Evolutionary conservation across 1,139 yeast species (phyloP).

Genomic region (Hansenula anomala): DNA sequence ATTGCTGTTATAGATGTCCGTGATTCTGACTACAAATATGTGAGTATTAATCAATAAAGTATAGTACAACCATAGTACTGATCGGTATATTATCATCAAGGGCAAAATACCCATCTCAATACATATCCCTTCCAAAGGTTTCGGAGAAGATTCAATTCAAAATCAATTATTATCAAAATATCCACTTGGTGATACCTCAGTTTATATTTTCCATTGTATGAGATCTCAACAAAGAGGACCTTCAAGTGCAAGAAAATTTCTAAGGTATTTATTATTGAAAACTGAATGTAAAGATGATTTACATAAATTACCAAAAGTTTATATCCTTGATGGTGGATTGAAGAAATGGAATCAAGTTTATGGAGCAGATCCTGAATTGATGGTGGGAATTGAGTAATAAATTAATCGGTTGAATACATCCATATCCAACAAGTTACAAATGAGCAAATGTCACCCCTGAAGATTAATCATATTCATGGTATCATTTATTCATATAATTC

Average conservation of each 20-base stretch:
- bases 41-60: neutral
- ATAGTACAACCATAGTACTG: too few species aligned
- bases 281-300: conserved; percentile 5
- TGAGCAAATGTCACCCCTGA: too few species aligned
- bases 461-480: too few species aligned
- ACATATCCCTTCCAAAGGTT: conserved; percentile 10
- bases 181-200: conserved; percentile 41
- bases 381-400: too few species aligned
- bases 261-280: conserved; percentile 6
- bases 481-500: too few species aligned
- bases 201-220: conserved; percentile 21
- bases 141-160: conserved; percentile 26
- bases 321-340: conserved; percentile 18
- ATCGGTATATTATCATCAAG: neutral
- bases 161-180: conserved; percentile 42
- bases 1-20: conserved; percentile 18
- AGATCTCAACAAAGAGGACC: conserved; percentile 21
- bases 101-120: conserved; percentile 4
- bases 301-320: conserved; percentile 9
- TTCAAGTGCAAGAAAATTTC: conserved; percentile 10
- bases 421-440: too few species aligned
- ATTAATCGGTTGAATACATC: too few species aligned
- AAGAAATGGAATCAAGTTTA: conserved; percentile 16
- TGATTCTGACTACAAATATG: conserved; percentile 16
- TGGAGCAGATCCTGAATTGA: conserved; percentile 10